A percentile compares a stretch with the other conserved stretches of the same genome.
phyloP scores from a whole-genome alignment of 768 basidiomycete species.

The Leucocoprinus leucothites region DNA sequence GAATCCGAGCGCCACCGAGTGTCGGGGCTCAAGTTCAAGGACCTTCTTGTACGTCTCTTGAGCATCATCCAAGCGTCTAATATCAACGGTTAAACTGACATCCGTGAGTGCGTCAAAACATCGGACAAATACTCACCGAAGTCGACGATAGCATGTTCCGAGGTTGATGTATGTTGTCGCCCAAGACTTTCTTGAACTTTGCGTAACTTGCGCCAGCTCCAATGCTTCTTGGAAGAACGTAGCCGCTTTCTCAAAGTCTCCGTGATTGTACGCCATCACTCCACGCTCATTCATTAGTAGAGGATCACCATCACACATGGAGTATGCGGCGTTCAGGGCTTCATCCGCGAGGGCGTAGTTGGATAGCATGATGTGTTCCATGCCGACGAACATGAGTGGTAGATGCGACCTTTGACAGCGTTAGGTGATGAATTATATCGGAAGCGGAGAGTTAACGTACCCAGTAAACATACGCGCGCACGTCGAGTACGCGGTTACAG shows the following conservation, averaged over 20 bases:
- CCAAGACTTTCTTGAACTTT: slow-evolving; percentile 85
- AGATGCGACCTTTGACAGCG: slow-evolving; percentile 73
- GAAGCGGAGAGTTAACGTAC: slow-evolving; percentile 35
- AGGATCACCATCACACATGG: slow-evolving; percentile 86
- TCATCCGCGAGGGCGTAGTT: slow-evolving; percentile 83
- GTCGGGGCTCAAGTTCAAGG: slow-evolving; percentile 82
- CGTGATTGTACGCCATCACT: slow-evolving; percentile 87
- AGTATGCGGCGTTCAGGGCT: slow-evolving; percentile 76
- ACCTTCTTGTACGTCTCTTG: slow-evolving; percentile 73
- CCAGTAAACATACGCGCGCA: slow-evolving; percentile 94
- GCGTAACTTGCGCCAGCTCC: slow-evolving; percentile 78
- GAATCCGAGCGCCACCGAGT: slow-evolving; percentile 78
- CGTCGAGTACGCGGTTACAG: slow-evolving; percentile 97
- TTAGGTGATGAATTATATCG: neutral
- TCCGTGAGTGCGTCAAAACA: neutral
- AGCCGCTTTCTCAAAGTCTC: slow-evolving; percentile 74
- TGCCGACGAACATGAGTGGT: slow-evolving; percentile 93
- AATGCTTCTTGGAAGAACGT: slow-evolving; percentile 72
- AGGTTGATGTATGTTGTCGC: slow-evolving; percentile 88
- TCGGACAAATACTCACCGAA: slow-evolving; percentile 48
- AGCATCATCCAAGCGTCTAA: slow-evolving; percentile 59
- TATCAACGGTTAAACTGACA: neutral
- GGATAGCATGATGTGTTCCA: slow-evolving; percentile 94
- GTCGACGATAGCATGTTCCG: slow-evolving; percentile 83
- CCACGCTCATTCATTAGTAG: slow-evolving; percentile 89